Evolutionary conservation across 305 asterid species (phyloP).

Genomic region (Lippia alba): DNA sequence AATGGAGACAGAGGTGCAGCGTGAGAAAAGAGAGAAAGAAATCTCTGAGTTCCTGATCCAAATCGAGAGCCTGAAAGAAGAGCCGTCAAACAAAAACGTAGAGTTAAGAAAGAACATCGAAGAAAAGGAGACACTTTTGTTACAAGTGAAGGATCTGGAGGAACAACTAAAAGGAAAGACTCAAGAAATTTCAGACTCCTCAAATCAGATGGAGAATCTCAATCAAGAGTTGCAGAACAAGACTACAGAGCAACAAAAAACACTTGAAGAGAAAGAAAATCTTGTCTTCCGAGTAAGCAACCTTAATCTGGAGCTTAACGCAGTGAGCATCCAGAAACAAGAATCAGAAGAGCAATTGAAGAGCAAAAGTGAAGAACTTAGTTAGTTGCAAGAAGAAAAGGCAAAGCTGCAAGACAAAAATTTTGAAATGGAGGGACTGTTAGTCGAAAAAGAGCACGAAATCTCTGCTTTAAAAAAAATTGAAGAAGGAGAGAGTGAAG

Average conservation of each 20-base stretch:
- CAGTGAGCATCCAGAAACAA: conserved; percentile 47
- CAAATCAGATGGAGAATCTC: conserved; percentile 43
- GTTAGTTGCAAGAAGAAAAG: conserved; percentile 52
- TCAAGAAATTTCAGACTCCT: conserved; percentile 49
- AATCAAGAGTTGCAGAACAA: conserved; percentile 52
- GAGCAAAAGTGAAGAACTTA: conserved; percentile 49
- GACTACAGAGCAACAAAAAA: conserved; percentile 51
- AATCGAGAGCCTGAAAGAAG: conserved; percentile 58
- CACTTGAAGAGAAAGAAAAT: conserved; percentile 57
- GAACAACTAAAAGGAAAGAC: conserved; percentile 45
- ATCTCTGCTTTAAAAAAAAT: conserved; percentile 39
- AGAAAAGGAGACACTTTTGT: conserved; percentile 56
- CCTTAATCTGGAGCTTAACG: conserved; percentile 50
- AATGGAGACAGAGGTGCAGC: conserved; percentile 48
- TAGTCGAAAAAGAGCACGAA: conserved; percentile 51
- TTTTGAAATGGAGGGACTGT: conserved; percentile 51
- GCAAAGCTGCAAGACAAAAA: conserved; percentile 42
- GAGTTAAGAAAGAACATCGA: conserved; percentile 53
- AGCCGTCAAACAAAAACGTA: conserved; percentile 50
- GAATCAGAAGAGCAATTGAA: conserved; percentile 59
- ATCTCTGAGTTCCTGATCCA: conserved; percentile 48
- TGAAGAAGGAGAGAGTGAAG: conserved; percentile 56
- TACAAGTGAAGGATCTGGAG: conserved; percentile 51
- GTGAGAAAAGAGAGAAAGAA: conserved; percentile 53
- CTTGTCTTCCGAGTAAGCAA: conserved; percentile 47